Conservation (phyloP, 768 basidiomycete species). For the Podaxis sp. region DNA sequence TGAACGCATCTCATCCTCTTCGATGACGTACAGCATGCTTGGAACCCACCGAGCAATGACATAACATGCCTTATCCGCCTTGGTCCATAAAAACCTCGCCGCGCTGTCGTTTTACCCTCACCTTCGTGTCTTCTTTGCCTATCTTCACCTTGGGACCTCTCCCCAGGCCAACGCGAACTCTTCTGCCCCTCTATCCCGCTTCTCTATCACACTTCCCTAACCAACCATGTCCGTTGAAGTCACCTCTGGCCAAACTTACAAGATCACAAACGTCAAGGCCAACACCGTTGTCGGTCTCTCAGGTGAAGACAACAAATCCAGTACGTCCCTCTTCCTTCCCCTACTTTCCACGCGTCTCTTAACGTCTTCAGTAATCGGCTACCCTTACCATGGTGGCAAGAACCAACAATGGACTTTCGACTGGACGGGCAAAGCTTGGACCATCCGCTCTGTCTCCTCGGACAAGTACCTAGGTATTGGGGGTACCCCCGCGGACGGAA, state of each 20-base stretch:
- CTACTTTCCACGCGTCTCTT: not conserved
- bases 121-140: not conserved
- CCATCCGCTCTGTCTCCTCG: constrained; percentile 40
- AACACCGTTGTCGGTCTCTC: constrained; percentile 58
- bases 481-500: constrained; percentile 41
- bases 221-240: constrained; percentile 28
- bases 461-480: constrained; percentile 41
- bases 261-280: constrained; percentile 49
- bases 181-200: not conserved
- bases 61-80: constrained; percentile 7
- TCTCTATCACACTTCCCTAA: not conserved
- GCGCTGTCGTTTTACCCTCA: not conserved
- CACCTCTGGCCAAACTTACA: constrained; percentile 40
- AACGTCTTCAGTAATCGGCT: constrained; percentile 47
- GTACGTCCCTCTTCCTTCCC: constrained; percentile 28
- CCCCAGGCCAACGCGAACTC: not conserved
- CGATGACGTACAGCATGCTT: constrained; percentile 9
- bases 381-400: constrained; percentile 34
- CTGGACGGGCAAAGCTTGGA: constrained; percentile 37
- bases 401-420: constrained; percentile 60
- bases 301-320: constrained; percentile 45
- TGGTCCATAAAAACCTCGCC: constrained; percentile 15
- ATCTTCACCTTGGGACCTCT: not conserved
- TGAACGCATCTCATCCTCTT: constrained; percentile 1
- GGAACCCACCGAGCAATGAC: not conserved